A percentile compares a stretch with the other conserved stretches of the same genome.
Conservation (phyloP, 2,329 filamentous ascomycete species). For the Aureobasidium sp. region DNA sequence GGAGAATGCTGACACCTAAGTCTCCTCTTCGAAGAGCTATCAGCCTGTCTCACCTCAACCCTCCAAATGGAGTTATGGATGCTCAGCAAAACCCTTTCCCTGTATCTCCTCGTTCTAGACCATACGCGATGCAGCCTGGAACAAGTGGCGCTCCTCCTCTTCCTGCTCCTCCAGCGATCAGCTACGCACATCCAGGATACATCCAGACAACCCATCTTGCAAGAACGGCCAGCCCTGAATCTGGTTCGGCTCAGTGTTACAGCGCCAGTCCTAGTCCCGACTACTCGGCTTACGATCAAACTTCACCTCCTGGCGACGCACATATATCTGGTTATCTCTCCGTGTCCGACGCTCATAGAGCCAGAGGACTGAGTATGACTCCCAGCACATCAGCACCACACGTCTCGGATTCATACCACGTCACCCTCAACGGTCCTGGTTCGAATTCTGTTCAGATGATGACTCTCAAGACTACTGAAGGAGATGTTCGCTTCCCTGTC, state of each 20-base stretch:
- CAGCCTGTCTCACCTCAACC: constrained; percentile 39
- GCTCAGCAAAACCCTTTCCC: constrained; percentile 42
- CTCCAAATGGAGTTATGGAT: constrained; percentile 38
- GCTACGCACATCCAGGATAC: constrained; percentile 27
- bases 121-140: constrained; percentile 36
- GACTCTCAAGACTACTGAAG: constrained; percentile 43
- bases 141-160: constrained; percentile 37
- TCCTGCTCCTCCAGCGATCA: constrained; percentile 36
- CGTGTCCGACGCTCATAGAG: constrained; percentile 1
- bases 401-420: constrained; percentile 14
- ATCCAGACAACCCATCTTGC: constrained; percentile 30
- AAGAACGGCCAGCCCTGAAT: constrained; percentile 28
- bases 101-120: constrained; percentile 31
- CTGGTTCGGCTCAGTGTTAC: constrained; percentile 14
- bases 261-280: constrained; percentile 41
- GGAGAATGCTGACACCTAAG: constrained; percentile 49
- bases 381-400: not conserved
- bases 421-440: constrained; percentile 33
- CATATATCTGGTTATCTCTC: constrained; percentile 3
- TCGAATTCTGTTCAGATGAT: constrained; percentile 44
- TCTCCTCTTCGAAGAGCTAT: constrained; percentile 46
- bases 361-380: constrained; percentile 9
- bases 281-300: constrained; percentile 38
- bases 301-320: constrained; percentile 19
- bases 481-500: constrained; percentile 54